Percentiles rank a stretch among this genome's conserved stretches.
These are phyloP conservation scores for Fragosphaeria purpurea DNA, from an alignment of 2,329 filamentous ascomycete genomes.

Conservation along the genomic window DNA sequence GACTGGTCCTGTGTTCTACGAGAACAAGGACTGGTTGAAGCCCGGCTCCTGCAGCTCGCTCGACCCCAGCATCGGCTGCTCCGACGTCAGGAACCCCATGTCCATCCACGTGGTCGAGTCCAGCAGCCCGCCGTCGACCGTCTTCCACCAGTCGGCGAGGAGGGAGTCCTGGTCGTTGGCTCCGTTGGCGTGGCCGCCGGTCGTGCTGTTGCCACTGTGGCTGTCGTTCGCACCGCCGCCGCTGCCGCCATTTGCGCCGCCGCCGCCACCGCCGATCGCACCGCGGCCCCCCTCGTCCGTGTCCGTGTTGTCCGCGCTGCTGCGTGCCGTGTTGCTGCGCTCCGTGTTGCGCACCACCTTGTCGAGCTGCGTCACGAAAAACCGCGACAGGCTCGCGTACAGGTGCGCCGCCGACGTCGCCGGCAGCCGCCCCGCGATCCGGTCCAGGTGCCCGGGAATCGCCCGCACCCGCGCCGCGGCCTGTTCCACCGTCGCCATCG, in stretches of 20 bases:
- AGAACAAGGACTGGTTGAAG: constrained; percentile 4
- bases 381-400: constrained; percentile 12
- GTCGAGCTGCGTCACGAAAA: constrained; percentile 13
- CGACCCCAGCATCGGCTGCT: constrained; percentile 10
- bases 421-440: constrained; percentile 11
- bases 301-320: not conserved
- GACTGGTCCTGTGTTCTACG: not conserved
- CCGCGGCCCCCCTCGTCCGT: not conserved
- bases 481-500: constrained; percentile 7
- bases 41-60: not conserved
- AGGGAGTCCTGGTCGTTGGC: constrained; percentile 8
- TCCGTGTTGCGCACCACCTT: constrained; percentile 10
- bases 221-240: too few species aligned
- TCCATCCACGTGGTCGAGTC: constrained; percentile 14
- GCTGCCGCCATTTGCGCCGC: not conserved
- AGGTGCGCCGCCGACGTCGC: constrained; percentile 11
- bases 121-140: constrained; percentile 10
- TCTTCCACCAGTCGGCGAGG: constrained; percentile 13
- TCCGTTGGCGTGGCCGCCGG: not conserved
- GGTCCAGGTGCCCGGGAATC: constrained; percentile 12
- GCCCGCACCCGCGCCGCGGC: constrained; percentile 9
- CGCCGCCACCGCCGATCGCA: not conserved
- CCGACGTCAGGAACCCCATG: constrained; percentile 12
- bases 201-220: not conserved
- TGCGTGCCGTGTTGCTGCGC: not conserved